Evolutionary conservation across 805 yeast genomes (phyloP).

Genomic region (Ogataea salicorniae): DNA sequence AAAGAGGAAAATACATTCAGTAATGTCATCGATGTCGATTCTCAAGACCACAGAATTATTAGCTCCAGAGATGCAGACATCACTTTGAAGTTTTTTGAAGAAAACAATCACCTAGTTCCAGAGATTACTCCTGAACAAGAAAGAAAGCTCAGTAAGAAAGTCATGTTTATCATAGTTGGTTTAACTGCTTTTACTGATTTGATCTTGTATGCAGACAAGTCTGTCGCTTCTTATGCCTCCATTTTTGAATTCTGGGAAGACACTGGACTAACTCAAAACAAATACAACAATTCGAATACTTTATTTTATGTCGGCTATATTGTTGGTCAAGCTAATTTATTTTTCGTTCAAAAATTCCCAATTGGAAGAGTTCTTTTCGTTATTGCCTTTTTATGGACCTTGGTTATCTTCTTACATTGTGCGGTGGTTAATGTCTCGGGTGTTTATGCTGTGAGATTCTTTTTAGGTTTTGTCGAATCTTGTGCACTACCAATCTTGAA

Average conservation of each 20-base stretch:
- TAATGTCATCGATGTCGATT: background rate
- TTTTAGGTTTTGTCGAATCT: slow-evolving; percentile 47
- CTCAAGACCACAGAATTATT: background rate
- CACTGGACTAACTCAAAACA: slow-evolving; percentile 36
- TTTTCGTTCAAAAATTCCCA: slow-evolving; percentile 40
- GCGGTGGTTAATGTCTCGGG: slow-evolving; percentile 42
- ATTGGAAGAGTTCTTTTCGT: slow-evolving; percentile 33
- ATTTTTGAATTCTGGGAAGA: slow-evolving; percentile 39
- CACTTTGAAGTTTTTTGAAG: slow-evolving; percentile 17
- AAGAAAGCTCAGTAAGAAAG: slow-evolving; percentile 5
- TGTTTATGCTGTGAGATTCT: slow-evolving; percentile 42
- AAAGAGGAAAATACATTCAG: background rate
- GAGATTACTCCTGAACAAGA: slow-evolving; percentile 11
- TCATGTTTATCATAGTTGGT: slow-evolving; percentile 18
- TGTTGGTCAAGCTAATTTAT: slow-evolving; percentile 39
- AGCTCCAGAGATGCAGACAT: slow-evolving; percentile 20
- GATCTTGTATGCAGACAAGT: slow-evolving; percentile 32
- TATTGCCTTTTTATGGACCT: slow-evolving; percentile 36
- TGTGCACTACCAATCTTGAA: slow-evolving; percentile 40
- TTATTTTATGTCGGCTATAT: slow-evolving; percentile 43
- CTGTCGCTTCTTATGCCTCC: slow-evolving; percentile 33
- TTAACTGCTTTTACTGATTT: slow-evolving; percentile 11
- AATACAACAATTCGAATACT: slow-evolving; percentile 41
- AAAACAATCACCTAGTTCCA: slow-evolving; percentile 7
- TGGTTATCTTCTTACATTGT: slow-evolving; percentile 38